Conservation (phyloP, 495 filamentous ascomycete genomes). For the Neurospora sp. region DNA sequence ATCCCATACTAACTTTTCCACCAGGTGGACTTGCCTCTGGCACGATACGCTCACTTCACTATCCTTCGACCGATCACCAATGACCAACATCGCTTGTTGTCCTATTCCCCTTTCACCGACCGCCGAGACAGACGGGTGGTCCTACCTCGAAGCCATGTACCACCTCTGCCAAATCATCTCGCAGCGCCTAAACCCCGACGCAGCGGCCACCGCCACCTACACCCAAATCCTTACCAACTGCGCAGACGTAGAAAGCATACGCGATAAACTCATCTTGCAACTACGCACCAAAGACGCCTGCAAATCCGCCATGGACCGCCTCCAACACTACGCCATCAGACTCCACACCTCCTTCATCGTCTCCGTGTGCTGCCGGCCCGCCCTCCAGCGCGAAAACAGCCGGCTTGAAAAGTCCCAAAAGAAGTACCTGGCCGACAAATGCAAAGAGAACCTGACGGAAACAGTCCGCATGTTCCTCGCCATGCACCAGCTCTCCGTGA, state of each 20-base stretch:
- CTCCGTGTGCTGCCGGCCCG: conserved; percentile 45
- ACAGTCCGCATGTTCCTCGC: conserved; percentile 60
- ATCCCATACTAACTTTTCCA: background rate
- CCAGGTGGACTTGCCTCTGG: conserved; percentile 48
- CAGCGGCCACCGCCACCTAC: conserved; percentile 32
- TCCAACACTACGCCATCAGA: conserved; percentile 45
- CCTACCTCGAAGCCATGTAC: conserved; percentile 47
- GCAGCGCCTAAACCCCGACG: conserved; percentile 41
- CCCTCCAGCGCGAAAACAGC: conserved; percentile 34
- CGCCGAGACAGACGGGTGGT: conserved; percentile 34
- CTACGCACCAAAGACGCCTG: conserved; percentile 41
- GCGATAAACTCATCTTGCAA: conserved; percentile 30
- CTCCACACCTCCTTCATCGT: conserved; percentile 46
- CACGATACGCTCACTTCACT: conserved; percentile 46
- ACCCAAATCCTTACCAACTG: conserved; percentile 38
- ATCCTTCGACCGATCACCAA: conserved; percentile 47
- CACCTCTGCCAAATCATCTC: conserved; percentile 43
- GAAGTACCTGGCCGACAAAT: conserved; percentile 39
- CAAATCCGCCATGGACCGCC: conserved; percentile 42
- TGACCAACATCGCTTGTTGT: conserved; percentile 41
- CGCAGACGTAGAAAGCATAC: conserved; percentile 36
- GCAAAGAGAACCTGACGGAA: conserved; percentile 53
- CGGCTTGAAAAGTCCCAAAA: conserved; percentile 34
- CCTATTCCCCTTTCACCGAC: conserved; percentile 35
- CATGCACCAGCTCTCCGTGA: conserved; percentile 55